phyloP scores from a whole-genome alignment of 2,329 filamentous ascomycete species.

The Celoporthe dispersa region DNA sequence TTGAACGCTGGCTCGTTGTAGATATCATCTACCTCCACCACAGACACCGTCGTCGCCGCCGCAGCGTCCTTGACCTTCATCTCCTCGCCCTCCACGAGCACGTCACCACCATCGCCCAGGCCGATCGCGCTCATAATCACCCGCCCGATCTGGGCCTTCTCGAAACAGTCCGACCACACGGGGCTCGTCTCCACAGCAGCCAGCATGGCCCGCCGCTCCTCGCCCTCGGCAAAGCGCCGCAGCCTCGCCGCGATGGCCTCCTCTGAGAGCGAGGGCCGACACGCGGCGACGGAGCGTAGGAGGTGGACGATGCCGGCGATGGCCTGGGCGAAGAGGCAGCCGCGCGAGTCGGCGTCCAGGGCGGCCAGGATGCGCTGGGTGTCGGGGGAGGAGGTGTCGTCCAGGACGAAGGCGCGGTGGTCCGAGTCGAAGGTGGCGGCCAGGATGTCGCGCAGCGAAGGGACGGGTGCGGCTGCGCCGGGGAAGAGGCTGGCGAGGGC shows the following conservation, averaged over 20 bases:
- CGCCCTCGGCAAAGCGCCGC: conserved; percentile 37
- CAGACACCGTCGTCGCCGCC: not conserved
- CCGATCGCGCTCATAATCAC: conserved; percentile 40
- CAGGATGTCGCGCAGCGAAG: conserved; percentile 36
- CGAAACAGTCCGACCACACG: conserved; percentile 41
- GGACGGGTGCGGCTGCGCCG: conserved; percentile 28
- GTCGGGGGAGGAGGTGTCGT: conserved; percentile 30
- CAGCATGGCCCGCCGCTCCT: conserved; percentile 38
- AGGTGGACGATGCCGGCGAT: conserved; percentile 41
- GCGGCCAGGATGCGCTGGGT: conserved; percentile 34
- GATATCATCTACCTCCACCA: conserved; percentile 28
- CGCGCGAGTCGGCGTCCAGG: conserved; percentile 40
- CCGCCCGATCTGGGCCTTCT: conserved; percentile 38
- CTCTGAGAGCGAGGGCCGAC: conserved; percentile 30
- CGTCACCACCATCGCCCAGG: conserved; percentile 27
- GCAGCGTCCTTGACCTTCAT: not conserved
- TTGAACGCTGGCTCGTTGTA: conserved; percentile 34
- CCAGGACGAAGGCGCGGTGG: conserved; percentile 39
- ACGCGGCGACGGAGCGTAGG: conserved; percentile 34
- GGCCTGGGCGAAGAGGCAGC: conserved; percentile 42
- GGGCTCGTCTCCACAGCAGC: conserved; percentile 38
- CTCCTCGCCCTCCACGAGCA: not conserved
- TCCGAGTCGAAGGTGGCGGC: conserved; percentile 41
- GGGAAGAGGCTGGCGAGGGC: conserved; percentile 34
- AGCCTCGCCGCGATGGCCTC: conserved; percentile 37